Percentiles rank a stretch among this genome's conserved stretches.
These are phyloP conservation scores for Crithidia acanthocephali DNA, from an alignment of 208 protist genomes.

Conservation along the genomic window DNA sequence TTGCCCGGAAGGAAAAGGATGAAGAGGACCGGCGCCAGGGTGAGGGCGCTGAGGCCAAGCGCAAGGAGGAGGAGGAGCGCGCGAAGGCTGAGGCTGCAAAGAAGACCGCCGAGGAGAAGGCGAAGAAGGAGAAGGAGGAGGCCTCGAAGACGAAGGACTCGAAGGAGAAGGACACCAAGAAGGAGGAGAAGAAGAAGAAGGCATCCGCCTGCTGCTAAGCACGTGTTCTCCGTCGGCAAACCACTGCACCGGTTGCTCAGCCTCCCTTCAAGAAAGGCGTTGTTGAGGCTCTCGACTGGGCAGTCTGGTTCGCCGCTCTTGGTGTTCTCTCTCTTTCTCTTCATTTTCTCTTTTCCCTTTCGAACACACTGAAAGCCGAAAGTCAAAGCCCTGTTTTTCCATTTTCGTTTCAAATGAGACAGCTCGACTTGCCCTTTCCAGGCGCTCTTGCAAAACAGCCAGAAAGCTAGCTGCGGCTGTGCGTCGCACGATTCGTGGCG, in stretches of 20 bases:
- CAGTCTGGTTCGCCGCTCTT: too few relatives aligned
- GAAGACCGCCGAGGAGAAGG: conserved; percentile 21
- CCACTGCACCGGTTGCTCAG: neutral
- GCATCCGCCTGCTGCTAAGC: conserved; percentile 52
- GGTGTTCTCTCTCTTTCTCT: too few relatives aligned
- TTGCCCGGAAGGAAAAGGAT: conserved; percentile 21
- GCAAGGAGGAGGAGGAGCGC: conserved; percentile 16
- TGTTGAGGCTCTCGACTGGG: too few relatives aligned
- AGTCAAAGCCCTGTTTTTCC: too few relatives aligned
- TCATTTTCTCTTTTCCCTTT: too few relatives aligned
- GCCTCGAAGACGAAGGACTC: conserved; percentile 10
- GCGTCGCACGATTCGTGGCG: too few relatives aligned
- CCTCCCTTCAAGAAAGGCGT: too few relatives aligned
- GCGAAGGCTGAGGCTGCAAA: conserved; percentile 4
- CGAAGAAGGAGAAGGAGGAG: conserved; percentile 27
- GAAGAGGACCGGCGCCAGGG: conserved; percentile 15
- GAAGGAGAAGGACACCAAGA: conserved; percentile 6
- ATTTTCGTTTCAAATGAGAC: too few relatives aligned
- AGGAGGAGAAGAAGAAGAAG: conserved; percentile 48
- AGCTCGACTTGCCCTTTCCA: too few relatives aligned
- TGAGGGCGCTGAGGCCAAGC: conserved; percentile 14
- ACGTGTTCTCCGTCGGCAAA: neutral
- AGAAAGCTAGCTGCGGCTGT: too few relatives aligned
- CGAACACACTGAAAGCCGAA: too few relatives aligned
- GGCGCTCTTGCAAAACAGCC: too few relatives aligned